Base-by-base conservation (phyloP, 1,284 basidiomycete species). In the Boletus mariae region DNA sequence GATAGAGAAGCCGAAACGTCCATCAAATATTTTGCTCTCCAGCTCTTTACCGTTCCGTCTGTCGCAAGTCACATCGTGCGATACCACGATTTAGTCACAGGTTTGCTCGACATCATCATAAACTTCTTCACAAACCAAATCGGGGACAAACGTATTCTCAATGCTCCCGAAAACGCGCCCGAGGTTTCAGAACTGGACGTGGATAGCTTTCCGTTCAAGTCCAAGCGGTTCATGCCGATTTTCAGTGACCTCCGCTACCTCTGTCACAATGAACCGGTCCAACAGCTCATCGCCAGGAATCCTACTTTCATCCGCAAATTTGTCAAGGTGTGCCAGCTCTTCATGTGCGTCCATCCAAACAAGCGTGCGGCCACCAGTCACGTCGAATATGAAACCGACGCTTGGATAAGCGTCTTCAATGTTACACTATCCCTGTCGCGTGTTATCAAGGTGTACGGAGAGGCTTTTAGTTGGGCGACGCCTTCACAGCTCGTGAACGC, bases 401-500 rank as follows among this genome's bases (percentile, higher is more conserved):
- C 87, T 29, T 97, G 94, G 92, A 91, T 95, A 57, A 90, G 86
- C 63, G 90, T 95, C 9, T 97, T 97, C 73, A 93, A 94, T 62
- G 86, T 95, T 29, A 92, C 92, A 6, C 81, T 94, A 7, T 94
- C 92, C 26, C 74, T 98, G 13, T 88, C 90, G 3, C 84, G 92
- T 42, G 83, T 94, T 40, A 90, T 92, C 72, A 91, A 93, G 65
- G 87, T 89, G 5, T 90, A 93, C 57, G 94, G 93, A 8, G 89
- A 92, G 61, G 87, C 89, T 0, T 94, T 85, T 65, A 72, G 80
- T 31, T 75, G 78, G 51, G 80, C 82, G 9, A 77, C 71, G 0
- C 73, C 82, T 0, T 72, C 77, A 0, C 80, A 87, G 60, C 78
- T 96, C 23, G 75, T 88, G 23, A 69, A 72, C 4, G 90, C 89